These are phyloP conservation scores for Phytophthora sp. DNA, from an alignment of 352 stramenopile species.

Conservation along the genomic window DNA sequence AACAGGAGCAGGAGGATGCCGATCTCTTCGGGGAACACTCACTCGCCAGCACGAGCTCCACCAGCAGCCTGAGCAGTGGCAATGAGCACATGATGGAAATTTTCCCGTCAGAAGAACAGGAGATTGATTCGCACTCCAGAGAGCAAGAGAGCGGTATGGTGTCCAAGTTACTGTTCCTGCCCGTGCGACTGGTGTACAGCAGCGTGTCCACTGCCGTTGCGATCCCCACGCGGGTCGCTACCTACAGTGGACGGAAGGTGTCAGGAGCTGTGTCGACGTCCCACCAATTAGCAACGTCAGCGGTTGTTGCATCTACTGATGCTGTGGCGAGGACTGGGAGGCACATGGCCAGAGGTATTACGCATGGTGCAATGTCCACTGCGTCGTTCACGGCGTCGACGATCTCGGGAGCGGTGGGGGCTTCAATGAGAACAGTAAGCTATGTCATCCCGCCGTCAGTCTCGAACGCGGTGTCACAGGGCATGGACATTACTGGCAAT, in stretches of 20 bases:
- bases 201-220: slow-evolving; percentile 62
- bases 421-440: slow-evolving; percentile 55
- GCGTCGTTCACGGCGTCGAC: slow-evolving; percentile 58
- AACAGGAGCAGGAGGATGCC: slow-evolving; percentile 10
- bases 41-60: slow-evolving; percentile 21
- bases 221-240: slow-evolving; percentile 53
- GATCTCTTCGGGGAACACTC: slow-evolving; percentile 65
- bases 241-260: slow-evolving; percentile 66
- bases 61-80: slow-evolving; percentile 26
- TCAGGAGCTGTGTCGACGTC: slow-evolving; percentile 62
- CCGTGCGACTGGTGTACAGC: slow-evolving; percentile 62
- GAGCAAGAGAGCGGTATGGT: slow-evolving; percentile 38
- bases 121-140: no score
- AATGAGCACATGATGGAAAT: slow-evolving; percentile 30
- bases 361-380: slow-evolving; percentile 57
- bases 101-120: slow-evolving; percentile 14
- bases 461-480: slow-evolving; percentile 66
- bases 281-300: slow-evolving; percentile 63
- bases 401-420: slow-evolving; percentile 56
- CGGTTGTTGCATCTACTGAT: slow-evolving; percentile 56
- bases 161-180: slow-evolving; percentile 65
- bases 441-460: slow-evolving; percentile 68
- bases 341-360: slow-evolving; percentile 58
- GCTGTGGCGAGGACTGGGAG: slow-evolving; percentile 60
- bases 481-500: slow-evolving; percentile 65